Evolutionary conservation across 108 stramenopile genomes (phyloP), one percentile per base, ranked within the genome.

Genomic region (Conticribra guillardii): DNA sequence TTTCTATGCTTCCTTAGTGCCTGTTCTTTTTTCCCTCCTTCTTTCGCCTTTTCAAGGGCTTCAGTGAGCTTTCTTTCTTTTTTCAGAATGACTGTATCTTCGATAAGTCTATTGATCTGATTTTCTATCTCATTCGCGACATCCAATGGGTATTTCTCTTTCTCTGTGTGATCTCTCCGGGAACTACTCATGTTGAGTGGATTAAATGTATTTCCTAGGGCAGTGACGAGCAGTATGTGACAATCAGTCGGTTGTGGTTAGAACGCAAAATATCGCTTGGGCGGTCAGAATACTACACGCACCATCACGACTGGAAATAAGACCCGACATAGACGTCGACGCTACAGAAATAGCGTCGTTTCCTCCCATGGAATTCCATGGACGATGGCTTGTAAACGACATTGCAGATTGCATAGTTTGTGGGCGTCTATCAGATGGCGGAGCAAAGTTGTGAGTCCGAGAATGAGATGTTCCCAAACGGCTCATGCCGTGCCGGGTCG

Each of bases 41-140:
- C 91, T 61, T 92, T 94, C 27, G 93, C 93, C 53, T 82, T 82
- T 54, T 96, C 92, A 17, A 96, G 76, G 2, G 91, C 91, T 49
- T 68, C 71, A 30, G 54, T 56, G 16, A 45, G 31, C 22, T 96
- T 87, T 33, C 74, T 66, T 11, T 64, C 50, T 14, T 64, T 67
- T 27, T 41, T 65, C n/a, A 87, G 67, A 34, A 65, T 27, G 14
- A 93, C 85, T 15, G 87, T 58, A 33, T 82, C 75, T 64, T 95
- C 96, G 15, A 96, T 63, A 48, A 96, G 55, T 23, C 26, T 15
- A 69, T 96, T 88, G 28, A 96, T 90, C 53, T 81, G 50, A 23
- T 71, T 73, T 59, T 96, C 92, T 74, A 91, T 71, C 7, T 84
- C 63, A 64, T 33, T 50, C 19, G 66, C 60, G 14, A 48, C 51